phyloP scores from a whole-genome alignment of 345 rosid genomes.

The Pugionium cornutum region DNA sequence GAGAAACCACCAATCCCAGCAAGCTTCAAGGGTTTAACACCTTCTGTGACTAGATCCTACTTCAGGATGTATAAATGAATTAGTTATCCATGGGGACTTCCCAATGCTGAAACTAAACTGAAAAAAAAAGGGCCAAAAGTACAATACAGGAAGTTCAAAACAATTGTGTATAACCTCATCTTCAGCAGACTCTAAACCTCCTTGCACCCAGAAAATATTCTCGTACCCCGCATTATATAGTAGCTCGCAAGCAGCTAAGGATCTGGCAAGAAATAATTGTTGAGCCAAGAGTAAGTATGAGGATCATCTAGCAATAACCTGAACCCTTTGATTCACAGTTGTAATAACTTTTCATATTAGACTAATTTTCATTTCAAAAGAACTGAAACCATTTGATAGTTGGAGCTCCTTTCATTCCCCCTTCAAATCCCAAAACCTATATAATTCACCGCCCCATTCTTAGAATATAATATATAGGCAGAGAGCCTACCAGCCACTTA shows the following conservation, averaged over 20 bases:
- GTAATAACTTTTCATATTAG: constrained; percentile 9
- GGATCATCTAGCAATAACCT: constrained; percentile 20
- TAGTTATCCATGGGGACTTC: background rate
- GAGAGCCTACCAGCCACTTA: background rate
- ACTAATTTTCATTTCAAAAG: constrained; percentile 24
- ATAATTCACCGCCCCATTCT: background rate
- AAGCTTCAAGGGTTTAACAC: constrained; percentile 71
- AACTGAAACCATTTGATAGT: constrained; percentile 1
- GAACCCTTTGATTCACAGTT: constrained; percentile 7
- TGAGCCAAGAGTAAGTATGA: constrained; percentile 11
- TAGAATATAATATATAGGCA: background rate
- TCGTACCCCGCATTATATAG: constrained; percentile 69
- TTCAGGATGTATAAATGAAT: constrained; percentile 25
- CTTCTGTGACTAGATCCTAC: constrained; percentile 84
- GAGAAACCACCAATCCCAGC: constrained; percentile 91
- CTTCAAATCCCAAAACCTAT: background rate
- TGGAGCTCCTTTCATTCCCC: background rate
- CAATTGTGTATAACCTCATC: constrained; percentile 58
- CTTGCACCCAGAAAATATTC: constrained; percentile 91
- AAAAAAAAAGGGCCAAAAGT: constrained; percentile 7
- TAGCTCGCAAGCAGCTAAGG: constrained; percentile 89
- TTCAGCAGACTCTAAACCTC: constrained; percentile 86
- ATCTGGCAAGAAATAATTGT: constrained; percentile 49
- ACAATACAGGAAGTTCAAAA: constrained; percentile 24
- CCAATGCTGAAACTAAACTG: constrained; percentile 20